Evolutionary conservation across 257 asterid genomes (phyloP).

Genomic region (Solanum ossicruentum): DNA sequence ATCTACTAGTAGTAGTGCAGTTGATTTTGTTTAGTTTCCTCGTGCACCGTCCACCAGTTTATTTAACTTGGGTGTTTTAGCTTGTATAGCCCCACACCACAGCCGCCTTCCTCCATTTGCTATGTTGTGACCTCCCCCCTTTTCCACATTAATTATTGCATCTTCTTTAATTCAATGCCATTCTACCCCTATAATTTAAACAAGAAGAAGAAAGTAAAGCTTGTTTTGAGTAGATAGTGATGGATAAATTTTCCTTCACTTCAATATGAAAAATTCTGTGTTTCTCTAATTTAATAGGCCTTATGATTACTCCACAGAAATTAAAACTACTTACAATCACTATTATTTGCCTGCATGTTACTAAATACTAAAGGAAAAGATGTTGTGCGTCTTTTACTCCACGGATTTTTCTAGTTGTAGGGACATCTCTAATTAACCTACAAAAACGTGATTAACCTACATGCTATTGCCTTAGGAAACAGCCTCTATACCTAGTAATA

Average conservation of each 20-base stretch:
- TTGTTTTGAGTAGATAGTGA: too few relatives aligned
- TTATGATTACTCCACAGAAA: too few relatives aligned
- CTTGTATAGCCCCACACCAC: background rate
- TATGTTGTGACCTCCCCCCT: background rate
- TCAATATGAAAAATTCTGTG: too few relatives aligned
- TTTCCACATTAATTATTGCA: background rate
- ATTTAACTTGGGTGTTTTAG: background rate
- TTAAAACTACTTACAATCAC: background rate
- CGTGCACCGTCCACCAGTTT: background rate
- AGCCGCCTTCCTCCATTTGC: slow-evolving; percentile 1
- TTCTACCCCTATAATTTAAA: background rate
- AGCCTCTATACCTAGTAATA: too few relatives aligned
- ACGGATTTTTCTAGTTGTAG: background rate
- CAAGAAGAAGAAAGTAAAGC: too few relatives aligned
- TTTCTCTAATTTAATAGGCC: background rate
- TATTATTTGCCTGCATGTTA: background rate
- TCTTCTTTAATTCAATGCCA: background rate
- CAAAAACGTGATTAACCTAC: background rate
- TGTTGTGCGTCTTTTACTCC: background rate
- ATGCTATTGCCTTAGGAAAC: background rate
- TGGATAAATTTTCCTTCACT: too few relatives aligned
- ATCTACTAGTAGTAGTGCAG: background rate
- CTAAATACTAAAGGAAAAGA: background rate
- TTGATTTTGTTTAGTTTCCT: background rate
- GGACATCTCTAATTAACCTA: background rate